Percentiles rank a stretch among this genome's conserved stretches.
Evolutionary conservation across 1,284 basidiomycete genomes (phyloP).

Genomic region (Leccinum pachyderme): DNA sequence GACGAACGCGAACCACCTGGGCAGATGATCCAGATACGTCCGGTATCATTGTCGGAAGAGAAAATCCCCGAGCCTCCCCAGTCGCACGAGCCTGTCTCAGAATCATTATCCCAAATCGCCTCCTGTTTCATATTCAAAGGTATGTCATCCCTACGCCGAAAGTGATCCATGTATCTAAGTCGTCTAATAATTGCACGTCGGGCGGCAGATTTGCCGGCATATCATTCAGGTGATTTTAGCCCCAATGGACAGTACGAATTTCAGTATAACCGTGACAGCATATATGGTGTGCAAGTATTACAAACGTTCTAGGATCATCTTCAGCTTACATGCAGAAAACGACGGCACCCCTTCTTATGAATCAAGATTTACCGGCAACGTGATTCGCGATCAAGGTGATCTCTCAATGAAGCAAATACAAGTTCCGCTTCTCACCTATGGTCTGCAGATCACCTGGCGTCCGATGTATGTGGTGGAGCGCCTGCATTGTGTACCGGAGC

Average conservation of each 20-base stretch:
- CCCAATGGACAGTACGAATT: background rate
- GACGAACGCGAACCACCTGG: background rate
- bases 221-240: background rate
- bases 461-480: background rate
- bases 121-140: too few species aligned
- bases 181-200: too few species aligned
- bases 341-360: background rate
- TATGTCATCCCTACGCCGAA: too few species aligned
- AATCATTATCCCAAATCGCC: too few species aligned
- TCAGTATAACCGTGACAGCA: background rate
- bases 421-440: background rate
- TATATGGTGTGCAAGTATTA: background rate
- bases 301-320: background rate
- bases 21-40: background rate
- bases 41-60: background rate
- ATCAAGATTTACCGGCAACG: background rate
- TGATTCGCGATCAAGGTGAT: background rate
- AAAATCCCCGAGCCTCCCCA: background rate
- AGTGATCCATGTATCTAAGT: too few species aligned
- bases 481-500: background rate
- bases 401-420: background rate
- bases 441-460: background rate
- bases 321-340: background rate
- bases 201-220: too few species aligned
- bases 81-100: too few species aligned